These are phyloP conservation scores for Globisporangium canariense DNA, from an alignment of 352 stramenopile genomes.

Conservation along the genomic window DNA sequence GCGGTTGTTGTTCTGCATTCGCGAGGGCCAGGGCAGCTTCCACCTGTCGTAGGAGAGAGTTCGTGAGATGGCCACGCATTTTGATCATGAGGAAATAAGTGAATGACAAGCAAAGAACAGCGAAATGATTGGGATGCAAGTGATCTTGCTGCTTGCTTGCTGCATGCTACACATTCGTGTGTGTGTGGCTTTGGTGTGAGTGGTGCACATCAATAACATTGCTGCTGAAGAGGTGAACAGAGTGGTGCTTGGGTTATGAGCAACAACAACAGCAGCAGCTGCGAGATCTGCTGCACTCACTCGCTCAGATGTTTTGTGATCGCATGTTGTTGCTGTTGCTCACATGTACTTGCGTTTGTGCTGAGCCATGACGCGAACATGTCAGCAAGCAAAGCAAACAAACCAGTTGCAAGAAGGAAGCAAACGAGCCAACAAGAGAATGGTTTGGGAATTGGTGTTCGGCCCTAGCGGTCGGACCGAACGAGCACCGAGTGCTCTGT, in stretches of 20 bases:
- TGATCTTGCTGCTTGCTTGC: background rate
- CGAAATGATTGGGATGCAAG: too few species aligned
- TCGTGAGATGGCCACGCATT: background rate
- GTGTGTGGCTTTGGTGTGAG: background rate
- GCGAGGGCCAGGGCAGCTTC: slow-evolving; percentile 82
- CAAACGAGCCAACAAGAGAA: background rate
- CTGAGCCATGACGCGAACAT: background rate
- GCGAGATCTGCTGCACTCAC: background rate
- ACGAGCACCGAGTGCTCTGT: background rate
- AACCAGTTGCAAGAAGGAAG: background rate
- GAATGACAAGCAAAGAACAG: too few species aligned
- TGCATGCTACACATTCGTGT: background rate
- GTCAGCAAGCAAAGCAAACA: background rate
- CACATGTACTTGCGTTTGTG: background rate
- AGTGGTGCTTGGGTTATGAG: background rate
- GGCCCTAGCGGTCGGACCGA: slow-evolving; percentile 17
- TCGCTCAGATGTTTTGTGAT: background rate
- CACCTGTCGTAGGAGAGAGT: slow-evolving; percentile 51
- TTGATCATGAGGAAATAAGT: too few species aligned
- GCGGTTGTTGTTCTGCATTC: slow-evolving; percentile 81
- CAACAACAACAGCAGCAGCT: background rate
- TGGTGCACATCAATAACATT: background rate
- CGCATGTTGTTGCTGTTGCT: background rate
- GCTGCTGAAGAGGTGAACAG: background rate
- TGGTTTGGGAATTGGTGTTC: slow-evolving; percentile 1